These are phyloP conservation scores for Chaetomium sp. DNA, from an alignment of 2,329 filamentous ascomycete genomes.

Conservation along the genomic window DNA sequence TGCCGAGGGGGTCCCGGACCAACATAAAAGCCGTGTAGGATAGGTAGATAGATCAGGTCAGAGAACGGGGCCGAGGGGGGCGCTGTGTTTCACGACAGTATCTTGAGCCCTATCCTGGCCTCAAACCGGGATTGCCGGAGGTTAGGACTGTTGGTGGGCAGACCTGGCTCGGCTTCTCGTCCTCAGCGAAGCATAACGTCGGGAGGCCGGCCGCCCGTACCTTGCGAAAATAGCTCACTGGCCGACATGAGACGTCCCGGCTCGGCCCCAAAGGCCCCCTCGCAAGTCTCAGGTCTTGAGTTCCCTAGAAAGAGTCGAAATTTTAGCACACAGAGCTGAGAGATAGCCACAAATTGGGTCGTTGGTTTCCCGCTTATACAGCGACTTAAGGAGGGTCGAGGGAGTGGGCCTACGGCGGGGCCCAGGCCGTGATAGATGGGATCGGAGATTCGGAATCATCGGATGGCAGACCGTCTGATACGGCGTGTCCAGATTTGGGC, in stretches of 20 bases:
- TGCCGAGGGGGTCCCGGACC: neutral
- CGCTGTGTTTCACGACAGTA: neutral
- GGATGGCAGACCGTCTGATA: neutral
- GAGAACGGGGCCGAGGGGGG: neutral
- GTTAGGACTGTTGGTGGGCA: neutral
- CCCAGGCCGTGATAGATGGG: neutral
- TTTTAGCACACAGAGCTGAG: neutral
- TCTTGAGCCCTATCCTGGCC: neutral
- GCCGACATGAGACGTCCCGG: neutral
- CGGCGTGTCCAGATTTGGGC: neutral
- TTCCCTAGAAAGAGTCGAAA: neutral
- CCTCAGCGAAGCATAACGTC: neutral
- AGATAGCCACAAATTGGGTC: neutral
- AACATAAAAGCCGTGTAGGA: too few species aligned
- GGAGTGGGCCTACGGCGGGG: neutral
- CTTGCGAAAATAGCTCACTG: neutral
- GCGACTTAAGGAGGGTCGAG: neutral
- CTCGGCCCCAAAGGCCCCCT: neutral
- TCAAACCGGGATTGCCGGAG: neutral
- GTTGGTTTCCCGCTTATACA: neutral
- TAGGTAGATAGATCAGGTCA: too few species aligned
- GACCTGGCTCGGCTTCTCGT: neutral
- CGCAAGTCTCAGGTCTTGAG: neutral
- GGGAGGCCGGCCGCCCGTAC: neutral
- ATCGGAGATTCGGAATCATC: neutral